Evolutionary conservation across 306 rosid genomes (phyloP).

Genomic region (Oxytropis ochrocephala): DNA sequence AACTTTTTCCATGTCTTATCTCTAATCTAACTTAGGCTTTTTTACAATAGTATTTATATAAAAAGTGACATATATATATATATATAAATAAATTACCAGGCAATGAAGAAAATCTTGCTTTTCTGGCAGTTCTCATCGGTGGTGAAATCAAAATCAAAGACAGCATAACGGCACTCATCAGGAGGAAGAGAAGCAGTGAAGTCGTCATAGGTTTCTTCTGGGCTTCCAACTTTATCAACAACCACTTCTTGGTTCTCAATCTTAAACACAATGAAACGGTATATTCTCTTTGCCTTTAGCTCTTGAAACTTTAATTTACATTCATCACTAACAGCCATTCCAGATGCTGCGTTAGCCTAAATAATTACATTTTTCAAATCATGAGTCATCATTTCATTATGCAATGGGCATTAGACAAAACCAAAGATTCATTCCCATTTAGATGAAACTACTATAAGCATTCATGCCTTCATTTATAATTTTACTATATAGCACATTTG

Average conservation of each 20-base stretch:
- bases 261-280: conserved; percentile 48
- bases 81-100: conserved; percentile 37
- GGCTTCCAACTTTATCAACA: conserved; percentile 40
- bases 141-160: conserved; percentile 48
- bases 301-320: conserved; percentile 50
- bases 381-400: not conserved
- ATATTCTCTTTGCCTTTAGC: conserved; percentile 47
- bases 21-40: no score
- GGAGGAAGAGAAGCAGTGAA: conserved; percentile 34
- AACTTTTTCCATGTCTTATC: no score
- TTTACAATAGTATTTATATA: no score
- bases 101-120: conserved; percentile 60
- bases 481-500: not conserved
- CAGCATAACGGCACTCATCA: conserved; percentile 54
- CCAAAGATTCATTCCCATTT: not conserved
- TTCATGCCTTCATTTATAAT: not conserved
- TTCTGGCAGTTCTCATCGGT: conserved; percentile 44
- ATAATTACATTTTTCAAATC: not conserved
- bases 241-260: conserved; percentile 40
- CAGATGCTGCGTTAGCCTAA: conserved; percentile 55
- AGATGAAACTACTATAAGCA: not conserved
- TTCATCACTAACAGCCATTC: conserved; percentile 50
- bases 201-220: conserved; percentile 36
- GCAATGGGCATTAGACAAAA: not conserved
- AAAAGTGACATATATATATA: not conserved